Conservation (phyloP, 352 stramenopile species). For the Globisporangium megalacanthum region DNA sequence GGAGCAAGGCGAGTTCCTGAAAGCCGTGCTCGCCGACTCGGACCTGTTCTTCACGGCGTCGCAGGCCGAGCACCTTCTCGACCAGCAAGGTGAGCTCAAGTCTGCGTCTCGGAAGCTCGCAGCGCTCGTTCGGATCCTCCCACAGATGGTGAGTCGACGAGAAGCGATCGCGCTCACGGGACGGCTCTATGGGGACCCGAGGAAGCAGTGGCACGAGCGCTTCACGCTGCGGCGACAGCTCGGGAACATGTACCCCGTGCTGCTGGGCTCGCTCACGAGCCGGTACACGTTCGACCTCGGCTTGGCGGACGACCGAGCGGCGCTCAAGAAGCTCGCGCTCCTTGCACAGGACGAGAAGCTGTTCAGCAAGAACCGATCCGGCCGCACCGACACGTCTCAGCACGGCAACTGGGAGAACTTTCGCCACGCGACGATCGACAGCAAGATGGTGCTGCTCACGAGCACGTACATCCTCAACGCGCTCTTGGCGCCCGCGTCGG, state of each 20-base stretch:
- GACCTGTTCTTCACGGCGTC: slow-evolving; percentile 60
- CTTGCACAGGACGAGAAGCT: slow-evolving; percentile 69
- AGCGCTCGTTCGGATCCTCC: slow-evolving; percentile 35
- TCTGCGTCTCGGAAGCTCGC: slow-evolving; percentile 24
- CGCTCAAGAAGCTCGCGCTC: slow-evolving; percentile 52
- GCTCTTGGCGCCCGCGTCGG: slow-evolving; percentile 27
- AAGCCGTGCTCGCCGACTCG: slow-evolving; percentile 41
- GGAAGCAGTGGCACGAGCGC: slow-evolving; percentile 47
- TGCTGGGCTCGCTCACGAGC: slow-evolving; percentile 67
- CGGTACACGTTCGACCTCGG: slow-evolving; percentile 57
- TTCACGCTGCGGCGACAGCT: slow-evolving; percentile 48
- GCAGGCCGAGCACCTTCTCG: slow-evolving; percentile 61
- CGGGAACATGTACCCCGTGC: slow-evolving; percentile 51
- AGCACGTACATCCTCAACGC: slow-evolving; percentile 72
- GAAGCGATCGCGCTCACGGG: slow-evolving; percentile 46
- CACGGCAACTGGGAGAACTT: slow-evolving; percentile 90
- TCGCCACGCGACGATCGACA: slow-evolving; percentile 69
- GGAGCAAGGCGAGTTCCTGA: slow-evolving; percentile 57
- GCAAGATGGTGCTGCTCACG: slow-evolving; percentile 47
- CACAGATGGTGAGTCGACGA: slow-evolving; percentile 58
- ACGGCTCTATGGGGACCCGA: slow-evolving; percentile 25
- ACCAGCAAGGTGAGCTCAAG: slow-evolving; percentile 34
- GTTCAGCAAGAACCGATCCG: slow-evolving; percentile 51
- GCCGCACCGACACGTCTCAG: slow-evolving; percentile 66
- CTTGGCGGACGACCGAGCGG: slow-evolving; percentile 28